Conservation (phyloP, 1,139 yeast genomes). For the Protomyces inundatus region DNA sequence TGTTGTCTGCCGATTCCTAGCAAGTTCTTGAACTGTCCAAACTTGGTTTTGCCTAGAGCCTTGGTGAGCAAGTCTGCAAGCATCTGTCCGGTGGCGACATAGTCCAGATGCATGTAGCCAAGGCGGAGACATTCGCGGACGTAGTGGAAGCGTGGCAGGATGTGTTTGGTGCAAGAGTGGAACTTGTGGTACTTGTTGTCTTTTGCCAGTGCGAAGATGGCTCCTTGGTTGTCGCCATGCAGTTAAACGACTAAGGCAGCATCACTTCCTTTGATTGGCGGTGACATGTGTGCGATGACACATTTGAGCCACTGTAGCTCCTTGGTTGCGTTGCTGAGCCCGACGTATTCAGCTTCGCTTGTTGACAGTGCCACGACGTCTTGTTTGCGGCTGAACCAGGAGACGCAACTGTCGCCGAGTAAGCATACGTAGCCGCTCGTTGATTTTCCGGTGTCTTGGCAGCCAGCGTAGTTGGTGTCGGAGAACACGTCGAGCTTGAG, state of each 20-base stretch:
- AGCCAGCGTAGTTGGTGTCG: conserved; percentile 29
- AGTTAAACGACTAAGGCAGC: neutral
- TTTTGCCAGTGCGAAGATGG: conserved; percentile 28
- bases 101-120: neutral
- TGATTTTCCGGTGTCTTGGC: conserved; percentile 23
- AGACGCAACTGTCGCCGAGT: conserved; percentile 31
- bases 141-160: neutral
- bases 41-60: no score
- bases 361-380: neutral
- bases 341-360: no score
- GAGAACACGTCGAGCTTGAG: conserved; percentile 5
- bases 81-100: neutral
- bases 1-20: no score
- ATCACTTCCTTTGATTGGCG: neutral
- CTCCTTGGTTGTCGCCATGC: conserved; percentile 32
- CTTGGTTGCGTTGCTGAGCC: neutral
- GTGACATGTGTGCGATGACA: neutral
- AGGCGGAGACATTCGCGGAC: neutral
- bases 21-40: no score
- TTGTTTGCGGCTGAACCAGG: conserved; percentile 29
- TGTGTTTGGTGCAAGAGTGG: conserved; percentile 31
- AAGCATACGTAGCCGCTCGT: conserved; percentile 31
- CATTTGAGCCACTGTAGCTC: neutral
- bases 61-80: neutral
- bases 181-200: conserved; percentile 31